Base-by-base conservation (phyloP, 352 stramenopile genomes). In the Phytophthora quininea region DNA sequence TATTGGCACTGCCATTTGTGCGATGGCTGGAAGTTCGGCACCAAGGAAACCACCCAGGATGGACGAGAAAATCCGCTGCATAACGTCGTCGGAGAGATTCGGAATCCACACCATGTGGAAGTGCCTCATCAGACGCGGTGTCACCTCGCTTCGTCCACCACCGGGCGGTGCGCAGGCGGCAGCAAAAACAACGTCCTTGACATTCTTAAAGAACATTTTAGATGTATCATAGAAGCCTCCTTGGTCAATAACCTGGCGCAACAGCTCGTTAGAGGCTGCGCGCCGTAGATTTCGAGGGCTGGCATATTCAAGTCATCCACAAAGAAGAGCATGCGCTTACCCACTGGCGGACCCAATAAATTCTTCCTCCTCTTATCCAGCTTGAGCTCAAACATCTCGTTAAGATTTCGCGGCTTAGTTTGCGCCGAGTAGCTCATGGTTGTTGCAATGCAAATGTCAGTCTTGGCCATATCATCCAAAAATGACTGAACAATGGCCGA, bases 241-340 rank as follows among this genome's bases (percentile, higher is more conserved):
- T 57, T 97, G 89, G 56, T 98, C 93, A 15, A 98, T 90, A 43
- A 97, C 83, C 63, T 98, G 93, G 15, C 93, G 83, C 15, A 98
- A 63, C 8, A 98, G 74, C 53, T 98, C 91, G 54, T 97, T 98
- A 5, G 90, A 32, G 93, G 94, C 65, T 98, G 93, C 1, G 93
- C 92, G 10, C 94, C 94, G 71, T 98, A 98, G 47, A 92, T 92
- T 58, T 98, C 93, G 5, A 98, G 76, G 47, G 86, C 84, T 19
- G 93, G 93, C 91, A 98, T 98, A 68, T 98, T 98, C 29, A 98
- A 62, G 56, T 98, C 93, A 55, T 98, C 93, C 37, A 98, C 89
- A 58, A 95, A 95, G 67, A 95, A 92, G 3, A 95, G 62, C 88
- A 95, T 93, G 8, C 84, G 82, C 58, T 95, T 95, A 0, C 86